A percentile compares a stretch with the other conserved stretches of the same genome.
These are phyloP conservation scores for Myriangium duriaei DNA, from an alignment of 2,329 filamentous ascomycete species.

Conservation along the genomic window DNA sequence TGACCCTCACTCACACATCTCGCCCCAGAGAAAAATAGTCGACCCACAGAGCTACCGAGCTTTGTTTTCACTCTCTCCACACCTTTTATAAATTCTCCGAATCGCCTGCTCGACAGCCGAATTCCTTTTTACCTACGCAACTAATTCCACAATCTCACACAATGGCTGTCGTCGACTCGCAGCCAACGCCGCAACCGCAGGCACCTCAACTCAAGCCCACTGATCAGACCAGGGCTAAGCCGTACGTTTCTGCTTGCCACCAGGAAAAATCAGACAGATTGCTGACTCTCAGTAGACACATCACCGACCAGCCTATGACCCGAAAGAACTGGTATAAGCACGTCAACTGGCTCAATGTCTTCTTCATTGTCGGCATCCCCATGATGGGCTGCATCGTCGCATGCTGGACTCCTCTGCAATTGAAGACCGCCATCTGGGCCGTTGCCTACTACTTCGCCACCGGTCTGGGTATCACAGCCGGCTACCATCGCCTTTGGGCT, in stretches of 20 bases:
- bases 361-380: slow-evolving; percentile 67
- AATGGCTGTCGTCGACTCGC: slow-evolving; percentile 2
- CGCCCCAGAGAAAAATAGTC: neutral
- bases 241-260: neutral
- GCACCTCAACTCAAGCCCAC: neutral
- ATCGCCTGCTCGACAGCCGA: neutral
- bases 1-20: neutral
- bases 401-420: slow-evolving; percentile 63
- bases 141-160: neutral
- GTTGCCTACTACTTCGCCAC: slow-evolving; percentile 75
- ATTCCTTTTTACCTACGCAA: no score
- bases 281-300: slow-evolving; percentile 40
- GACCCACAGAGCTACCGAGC: neutral
- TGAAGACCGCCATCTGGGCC: slow-evolving; percentile 61
- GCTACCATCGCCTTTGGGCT: slow-evolving; percentile 75
- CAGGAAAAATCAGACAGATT: neutral
- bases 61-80: neutral
- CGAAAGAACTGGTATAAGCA: slow-evolving; percentile 80
- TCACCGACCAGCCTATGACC: slow-evolving; percentile 71
- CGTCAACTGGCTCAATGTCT: slow-evolving; percentile 85
- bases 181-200: slow-evolving; percentile 3
- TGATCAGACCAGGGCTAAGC: slow-evolving; percentile 7
- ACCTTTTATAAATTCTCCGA: neutral
- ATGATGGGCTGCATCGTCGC: slow-evolving; percentile 59
- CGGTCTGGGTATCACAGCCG: slow-evolving; percentile 32